Evolutionary conservation across 2,329 filamentous ascomycete species (phyloP).

Genomic region (Dothistroma septosporum): DNA sequence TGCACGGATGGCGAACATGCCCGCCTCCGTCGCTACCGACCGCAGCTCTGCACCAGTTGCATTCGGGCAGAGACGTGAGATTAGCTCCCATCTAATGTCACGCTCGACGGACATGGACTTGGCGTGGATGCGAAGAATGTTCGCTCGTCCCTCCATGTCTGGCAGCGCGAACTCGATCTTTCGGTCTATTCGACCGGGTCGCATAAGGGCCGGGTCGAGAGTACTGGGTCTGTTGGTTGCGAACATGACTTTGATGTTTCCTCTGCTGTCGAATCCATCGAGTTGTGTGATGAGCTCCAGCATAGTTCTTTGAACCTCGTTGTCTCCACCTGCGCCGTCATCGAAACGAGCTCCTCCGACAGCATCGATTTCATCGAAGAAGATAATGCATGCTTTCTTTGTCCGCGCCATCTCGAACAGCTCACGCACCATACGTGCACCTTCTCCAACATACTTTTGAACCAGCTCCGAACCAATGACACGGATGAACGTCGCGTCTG

Average conservation of each 20-base stretch:
- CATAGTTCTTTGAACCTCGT: slow-evolving; percentile 97
- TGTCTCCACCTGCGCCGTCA: slow-evolving; percentile 92
- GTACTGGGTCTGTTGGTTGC: slow-evolving; percentile 95
- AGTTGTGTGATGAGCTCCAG: slow-evolving; percentile 95
- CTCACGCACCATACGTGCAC: slow-evolving; percentile 96
- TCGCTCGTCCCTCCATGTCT: slow-evolving; percentile 93
- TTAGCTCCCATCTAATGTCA: slow-evolving; percentile 98
- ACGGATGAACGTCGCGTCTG: slow-evolving; percentile 96
- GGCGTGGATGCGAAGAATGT: slow-evolving; percentile 95
- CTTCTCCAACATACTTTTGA: slow-evolving; percentile 98
- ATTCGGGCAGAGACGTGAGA: slow-evolving; percentile 94
- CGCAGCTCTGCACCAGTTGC: slow-evolving; percentile 92
- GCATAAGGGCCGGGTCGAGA: slow-evolving; percentile 92
- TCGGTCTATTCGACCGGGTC: slow-evolving; percentile 92
- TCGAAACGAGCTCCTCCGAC: slow-evolving; percentile 95
- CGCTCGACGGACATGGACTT: slow-evolving; percentile 99
- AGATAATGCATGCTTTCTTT: slow-evolving; percentile 99
- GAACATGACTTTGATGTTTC: slow-evolving; percentile 99
- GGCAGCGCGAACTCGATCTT: slow-evolving; percentile 99
- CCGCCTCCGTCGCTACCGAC: slow-evolving; percentile 95
- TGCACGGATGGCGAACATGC: slow-evolving; percentile 95
- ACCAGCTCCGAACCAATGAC: slow-evolving; percentile 97
- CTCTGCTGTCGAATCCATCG: slow-evolving; percentile 91
- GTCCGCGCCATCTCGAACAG: slow-evolving; percentile 99
- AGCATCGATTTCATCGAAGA: slow-evolving; percentile 98